Evolutionary conservation across 805 yeast species (phyloP).

Genomic region (Peterozyma xylosa): DNA sequence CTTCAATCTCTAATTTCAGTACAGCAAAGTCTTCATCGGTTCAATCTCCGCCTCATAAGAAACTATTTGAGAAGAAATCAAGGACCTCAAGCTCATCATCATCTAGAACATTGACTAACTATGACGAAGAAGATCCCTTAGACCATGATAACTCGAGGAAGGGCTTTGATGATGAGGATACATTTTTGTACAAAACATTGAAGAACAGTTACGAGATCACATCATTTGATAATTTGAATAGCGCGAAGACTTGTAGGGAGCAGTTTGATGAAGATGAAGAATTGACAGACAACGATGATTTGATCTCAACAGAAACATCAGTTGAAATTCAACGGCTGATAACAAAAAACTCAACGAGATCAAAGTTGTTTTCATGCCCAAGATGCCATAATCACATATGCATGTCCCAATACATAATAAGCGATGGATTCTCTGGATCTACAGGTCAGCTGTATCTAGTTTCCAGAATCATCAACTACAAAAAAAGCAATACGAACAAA

Average conservation of each 20-base stretch:
- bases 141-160: slow-evolving; percentile 13
- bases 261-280: slow-evolving; percentile 5
- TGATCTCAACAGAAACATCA: not conserved
- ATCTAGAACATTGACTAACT: slow-evolving; percentile 12
- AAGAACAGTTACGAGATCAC: slow-evolving; percentile 5
- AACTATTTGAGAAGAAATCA: not conserved
- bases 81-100: slow-evolving; percentile 6
- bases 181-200: slow-evolving; percentile 7
- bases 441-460: not conserved
- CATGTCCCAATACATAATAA: not conserved
- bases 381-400: not conserved
- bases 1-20: not conserved
- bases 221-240: slow-evolving; percentile 5
- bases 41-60: not conserved
- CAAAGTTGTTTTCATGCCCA: not conserved
- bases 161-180: slow-evolving; percentile 11
- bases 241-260: not conserved
- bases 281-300: slow-evolving; percentile 8
- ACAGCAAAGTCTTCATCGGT: not conserved
- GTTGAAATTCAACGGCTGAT: not conserved
- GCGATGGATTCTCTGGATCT: not conserved
- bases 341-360: too few species aligned
- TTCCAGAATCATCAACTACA: not conserved
- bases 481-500: not conserved
- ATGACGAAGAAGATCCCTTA: slow-evolving; percentile 11